Percentiles rank a stretch among this genome's conserved stretches.
Evolutionary conservation across 1,284 basidiomycete genomes (phyloP).

Genomic region (Trametes polyzona): DNA sequence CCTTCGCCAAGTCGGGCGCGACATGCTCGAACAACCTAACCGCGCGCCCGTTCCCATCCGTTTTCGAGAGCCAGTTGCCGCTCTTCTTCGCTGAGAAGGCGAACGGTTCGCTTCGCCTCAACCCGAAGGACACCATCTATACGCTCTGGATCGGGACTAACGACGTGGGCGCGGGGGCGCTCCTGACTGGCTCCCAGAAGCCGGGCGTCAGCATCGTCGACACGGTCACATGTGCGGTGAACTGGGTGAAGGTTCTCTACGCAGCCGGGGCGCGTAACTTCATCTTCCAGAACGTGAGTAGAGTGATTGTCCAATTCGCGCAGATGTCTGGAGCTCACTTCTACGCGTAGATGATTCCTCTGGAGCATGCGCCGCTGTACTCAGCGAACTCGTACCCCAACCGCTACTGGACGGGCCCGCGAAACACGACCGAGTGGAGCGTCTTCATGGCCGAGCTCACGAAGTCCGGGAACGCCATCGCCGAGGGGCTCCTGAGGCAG

Average conservation of each 20-base stretch:
- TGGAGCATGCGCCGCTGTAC: slow-evolving; percentile 40
- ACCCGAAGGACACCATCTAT: slow-evolving; percentile 45
- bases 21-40: slow-evolving; percentile 49
- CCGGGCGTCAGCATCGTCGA: slow-evolving; percentile 46
- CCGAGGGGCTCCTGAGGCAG: slow-evolving; percentile 37
- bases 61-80: slow-evolving; percentile 45
- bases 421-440: slow-evolving; percentile 47
- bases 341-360: slow-evolving; percentile 37
- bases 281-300: slow-evolving; percentile 50
- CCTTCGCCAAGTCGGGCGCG: slow-evolving; percentile 48
- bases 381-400: slow-evolving; percentile 40
- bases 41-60: slow-evolving; percentile 40
- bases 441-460: slow-evolving; percentile 42
- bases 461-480: slow-evolving; percentile 40
- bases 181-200: slow-evolving; percentile 42
- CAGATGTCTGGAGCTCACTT: background rate
- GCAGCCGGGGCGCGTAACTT: slow-evolving; percentile 49
- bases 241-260: slow-evolving; percentile 45
- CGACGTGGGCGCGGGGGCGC: slow-evolving; percentile 43
- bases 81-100: slow-evolving; percentile 37
- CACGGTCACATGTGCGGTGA: slow-evolving; percentile 45
- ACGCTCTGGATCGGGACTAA: slow-evolving; percentile 58
- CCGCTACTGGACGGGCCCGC: slow-evolving; percentile 38
- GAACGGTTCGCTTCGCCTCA: slow-evolving; percentile 32
- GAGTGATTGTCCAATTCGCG: too few relatives aligned